phyloP scores from a whole-genome alignment of 2,329 filamentous ascomycete species.

The Fusarium sulawesiense region DNA sequence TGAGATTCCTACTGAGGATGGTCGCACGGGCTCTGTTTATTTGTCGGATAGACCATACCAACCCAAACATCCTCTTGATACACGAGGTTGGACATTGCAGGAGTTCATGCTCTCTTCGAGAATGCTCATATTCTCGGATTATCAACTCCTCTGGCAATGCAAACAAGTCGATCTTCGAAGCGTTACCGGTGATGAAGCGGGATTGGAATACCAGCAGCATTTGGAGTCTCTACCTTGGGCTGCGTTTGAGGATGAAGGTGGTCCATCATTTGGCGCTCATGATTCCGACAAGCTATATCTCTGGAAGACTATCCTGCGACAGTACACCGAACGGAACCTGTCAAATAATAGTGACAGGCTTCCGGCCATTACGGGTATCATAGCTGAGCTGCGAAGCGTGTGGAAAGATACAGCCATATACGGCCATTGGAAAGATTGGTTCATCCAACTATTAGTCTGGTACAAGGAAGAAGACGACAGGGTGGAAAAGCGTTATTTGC shows the following conservation, averaged over 20 bases:
- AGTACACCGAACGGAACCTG: not conserved
- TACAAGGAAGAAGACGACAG: rapidly evolving
- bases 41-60: rapidly evolving
- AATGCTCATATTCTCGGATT: slow-evolving; percentile 7
- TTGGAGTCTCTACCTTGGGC: not conserved
- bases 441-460: not conserved
- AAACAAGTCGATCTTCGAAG: not conserved
- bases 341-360: not conserved
- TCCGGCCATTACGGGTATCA: not conserved
- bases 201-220: not conserved
- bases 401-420: slow-evolving; percentile 1
- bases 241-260: rapidly evolving
- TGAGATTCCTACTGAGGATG: rapidly evolving
- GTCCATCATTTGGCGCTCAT: not conserved
- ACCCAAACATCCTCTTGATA: not conserved
- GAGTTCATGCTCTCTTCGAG: not conserved
- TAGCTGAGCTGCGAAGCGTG: rapidly evolving
- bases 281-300: not conserved
- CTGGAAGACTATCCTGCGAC: rapidly evolving
- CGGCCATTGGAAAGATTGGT: slow-evolving; percentile 7
- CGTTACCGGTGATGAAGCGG: rapidly evolving
- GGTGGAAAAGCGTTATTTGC: rapidly evolving
- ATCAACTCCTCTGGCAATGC: slow-evolving; percentile 7
- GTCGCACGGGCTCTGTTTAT: rapidly evolving
- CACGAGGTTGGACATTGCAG: not conserved